Conservation (phyloP, 371 early-diverging fungal species). For the Mortierella polycephala region DNA sequence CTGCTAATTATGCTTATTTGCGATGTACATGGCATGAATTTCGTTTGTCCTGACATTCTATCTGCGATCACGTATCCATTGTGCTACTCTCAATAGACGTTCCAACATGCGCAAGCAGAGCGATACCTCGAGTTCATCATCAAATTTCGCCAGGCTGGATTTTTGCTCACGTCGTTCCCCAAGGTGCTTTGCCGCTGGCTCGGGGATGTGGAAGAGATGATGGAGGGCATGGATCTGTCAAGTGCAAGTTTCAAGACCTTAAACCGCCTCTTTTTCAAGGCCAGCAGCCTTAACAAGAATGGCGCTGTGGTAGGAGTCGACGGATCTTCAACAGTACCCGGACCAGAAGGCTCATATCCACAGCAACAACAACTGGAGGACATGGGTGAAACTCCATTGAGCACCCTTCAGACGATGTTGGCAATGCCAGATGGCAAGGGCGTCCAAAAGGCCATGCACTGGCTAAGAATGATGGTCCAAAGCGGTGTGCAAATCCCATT, state of each 20-base stretch:
- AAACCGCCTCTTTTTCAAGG: conserved; percentile 35
- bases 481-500: conserved; percentile 31
- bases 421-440: neutral
- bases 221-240: conserved; percentile 27
- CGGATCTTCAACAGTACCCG: neutral
- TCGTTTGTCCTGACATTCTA: neutral
- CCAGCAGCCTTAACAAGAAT: conserved; percentile 5
- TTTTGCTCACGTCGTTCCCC: conserved; percentile 27
- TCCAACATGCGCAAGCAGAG: conserved; percentile 32
- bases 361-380: conserved; percentile 6
- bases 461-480: conserved; percentile 39
- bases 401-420: conserved; percentile 18
- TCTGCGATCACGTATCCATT: neutral
- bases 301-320: conserved; percentile 15
- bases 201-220: conserved; percentile 28
- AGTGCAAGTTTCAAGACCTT: conserved; percentile 30
- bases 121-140: conserved; percentile 35
- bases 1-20: neutral
- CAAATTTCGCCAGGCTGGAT: conserved; percentile 42
- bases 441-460: conserved; percentile 19
- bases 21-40: neutral
- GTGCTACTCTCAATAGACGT: conserved; percentile 8
- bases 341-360: neutral
- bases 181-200: conserved; percentile 38
- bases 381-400: conserved; percentile 20